Base-by-base conservation (phyloP, 768 basidiomycete species). In the Cystobasidium onofrii region DNA sequence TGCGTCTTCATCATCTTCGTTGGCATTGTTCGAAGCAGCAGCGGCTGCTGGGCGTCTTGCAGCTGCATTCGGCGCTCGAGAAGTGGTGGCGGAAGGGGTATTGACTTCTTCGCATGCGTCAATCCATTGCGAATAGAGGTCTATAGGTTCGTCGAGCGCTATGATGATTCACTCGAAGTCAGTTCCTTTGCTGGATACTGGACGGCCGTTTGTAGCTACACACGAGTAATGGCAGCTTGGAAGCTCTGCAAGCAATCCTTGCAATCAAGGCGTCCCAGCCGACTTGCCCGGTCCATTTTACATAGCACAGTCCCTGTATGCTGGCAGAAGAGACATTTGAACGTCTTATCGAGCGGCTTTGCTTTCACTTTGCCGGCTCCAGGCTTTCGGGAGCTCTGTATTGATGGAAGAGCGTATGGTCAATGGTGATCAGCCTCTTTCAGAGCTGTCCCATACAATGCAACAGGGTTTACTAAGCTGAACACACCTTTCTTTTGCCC, bases 101-200 rank as follows among this genome's bases (percentile, higher is more conserved):
- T 76, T 76, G 57, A 71, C 76, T 7, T 39, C 69, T 31, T 75
- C 75, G 50, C 74, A 75, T 0, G 77, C 78, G 60, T 79, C 78
- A 39, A 79, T 79, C 78, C 78, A 79, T 12, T 69, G 55, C 2
- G 76, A 76, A 55, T 77, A 79, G 23, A 79, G 52, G 55, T 79
- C 78, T 52, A 79, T 73, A 3, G 78, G 77, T 44, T 75, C 76
- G 23, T 70, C 65, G 23, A 79, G 67, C 44, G 78, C 77, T 78
- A 46, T 0, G 13, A 20, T 15, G 55, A 10, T 15, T 29, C 10
- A 20, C 12, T 29, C 6, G 23, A 2, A 29, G 12, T 12, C 15
- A 60, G 33, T 60, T 9, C n/a, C n/a, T n/a, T n/a, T n/a, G n/a
- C n/a, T n/a, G n/a, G n/a, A n/a, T n/a, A n/a, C n/a, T n/a, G n/a